A percentile compares a stretch with the other conserved stretches of the same genome.
Conservation (phyloP, 169 alveolate species). For the Babesia sp. region DNA sequence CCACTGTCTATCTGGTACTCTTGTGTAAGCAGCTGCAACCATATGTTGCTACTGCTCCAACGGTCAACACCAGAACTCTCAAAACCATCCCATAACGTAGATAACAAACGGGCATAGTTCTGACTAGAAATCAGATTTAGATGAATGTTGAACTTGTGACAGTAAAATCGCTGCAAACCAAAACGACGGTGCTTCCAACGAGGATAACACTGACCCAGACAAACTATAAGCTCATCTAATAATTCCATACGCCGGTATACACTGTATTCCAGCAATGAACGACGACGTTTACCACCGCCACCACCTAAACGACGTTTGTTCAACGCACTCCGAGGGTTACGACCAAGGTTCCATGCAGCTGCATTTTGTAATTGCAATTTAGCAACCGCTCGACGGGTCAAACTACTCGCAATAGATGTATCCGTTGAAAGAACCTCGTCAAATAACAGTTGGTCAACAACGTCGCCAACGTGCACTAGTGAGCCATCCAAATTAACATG, state of each 20-base stretch:
- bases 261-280: constrained; percentile 23
- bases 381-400: neutral
- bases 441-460: neutral
- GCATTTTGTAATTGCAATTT: constrained; percentile 4
- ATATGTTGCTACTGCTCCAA: constrained; percentile 32
- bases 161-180: constrained; percentile 57
- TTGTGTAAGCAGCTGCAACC: constrained; percentile 43
- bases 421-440: constrained; percentile 16
- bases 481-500: neutral
- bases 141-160: constrained; percentile 62
- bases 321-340: neutral
- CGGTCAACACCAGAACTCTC: constrained; percentile 23
- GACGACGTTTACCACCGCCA: neutral
- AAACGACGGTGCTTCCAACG: constrained; percentile 57
- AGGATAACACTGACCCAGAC: constrained; percentile 51
- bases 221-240: constrained; percentile 17
- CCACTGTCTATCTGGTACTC: constrained; percentile 37
- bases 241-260: constrained; percentile 25
- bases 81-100: constrained; percentile 31
- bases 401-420: neutral
- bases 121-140: neutral
- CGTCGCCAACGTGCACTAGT: neutral
- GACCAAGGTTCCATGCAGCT: neutral
- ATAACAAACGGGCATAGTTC: constrained; percentile 25
- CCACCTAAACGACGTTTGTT: neutral